phyloP scores from a whole-genome alignment of 192 early-diverging fungal species.

The Gryganskiella cystojenkinii region DNA sequence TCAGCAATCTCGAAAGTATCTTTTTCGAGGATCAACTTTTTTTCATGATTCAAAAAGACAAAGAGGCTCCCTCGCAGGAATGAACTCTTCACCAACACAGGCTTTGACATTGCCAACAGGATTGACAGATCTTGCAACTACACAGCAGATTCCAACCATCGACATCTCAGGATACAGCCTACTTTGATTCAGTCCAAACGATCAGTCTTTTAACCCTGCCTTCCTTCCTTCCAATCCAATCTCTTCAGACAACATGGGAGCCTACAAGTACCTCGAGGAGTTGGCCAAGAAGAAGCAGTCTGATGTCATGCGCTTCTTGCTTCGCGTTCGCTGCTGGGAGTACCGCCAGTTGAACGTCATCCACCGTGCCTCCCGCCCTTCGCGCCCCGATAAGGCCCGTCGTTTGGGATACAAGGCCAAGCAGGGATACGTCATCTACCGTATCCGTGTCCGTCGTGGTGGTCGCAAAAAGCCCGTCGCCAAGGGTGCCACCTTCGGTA shows the following conservation, averaged over 20 bases:
- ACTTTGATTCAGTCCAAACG: neutral
- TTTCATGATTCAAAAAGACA: too few relatives aligned
- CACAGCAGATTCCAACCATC: too few relatives aligned
- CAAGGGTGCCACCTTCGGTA: conserved; percentile 99
- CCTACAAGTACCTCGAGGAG: conserved; percentile 95
- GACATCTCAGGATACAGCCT: too few relatives aligned
- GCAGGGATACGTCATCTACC: conserved; percentile 99
- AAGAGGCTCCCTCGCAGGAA: too few relatives aligned
- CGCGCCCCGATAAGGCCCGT: conserved; percentile 99
- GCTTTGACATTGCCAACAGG: too few relatives aligned
- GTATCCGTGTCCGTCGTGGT: conserved; percentile 98
- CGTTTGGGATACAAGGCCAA: conserved; percentile 99
- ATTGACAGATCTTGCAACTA: too few relatives aligned
- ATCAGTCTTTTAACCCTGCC: neutral
- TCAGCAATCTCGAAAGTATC: too few relatives aligned
- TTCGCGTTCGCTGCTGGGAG: conserved; percentile 98
- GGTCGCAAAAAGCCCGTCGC: conserved; percentile 96
- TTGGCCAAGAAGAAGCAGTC: conserved; percentile 94
- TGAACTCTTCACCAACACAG: too few relatives aligned
- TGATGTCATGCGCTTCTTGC: conserved; percentile 98
- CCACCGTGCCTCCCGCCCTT: conserved; percentile 98
- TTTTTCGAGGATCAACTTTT: too few relatives aligned
- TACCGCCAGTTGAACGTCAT: conserved; percentile 98
- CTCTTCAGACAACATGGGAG: conserved; percentile 52
- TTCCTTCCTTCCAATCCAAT: neutral